These are phyloP conservation scores for Phytophthora pistaciae DNA, from an alignment of 352 stramenopile species.

Conservation along the genomic window DNA sequence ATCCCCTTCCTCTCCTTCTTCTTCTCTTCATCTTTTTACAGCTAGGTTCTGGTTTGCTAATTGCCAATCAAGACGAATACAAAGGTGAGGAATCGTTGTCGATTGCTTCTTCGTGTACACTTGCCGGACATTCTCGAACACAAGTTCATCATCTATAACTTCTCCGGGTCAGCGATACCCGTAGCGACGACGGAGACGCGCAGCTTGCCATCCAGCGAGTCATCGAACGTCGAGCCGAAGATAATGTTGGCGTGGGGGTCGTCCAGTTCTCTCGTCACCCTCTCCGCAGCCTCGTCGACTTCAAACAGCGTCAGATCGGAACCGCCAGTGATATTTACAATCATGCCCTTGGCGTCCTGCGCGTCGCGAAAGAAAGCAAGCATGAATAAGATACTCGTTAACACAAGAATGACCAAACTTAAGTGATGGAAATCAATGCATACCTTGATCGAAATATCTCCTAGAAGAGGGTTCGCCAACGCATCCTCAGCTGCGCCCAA, in stretches of 20 bases:
- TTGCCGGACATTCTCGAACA: constrained; percentile 1
- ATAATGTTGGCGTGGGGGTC: constrained; percentile 91
- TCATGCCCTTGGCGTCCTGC: constrained; percentile 92
- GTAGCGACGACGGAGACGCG: constrained; percentile 90
- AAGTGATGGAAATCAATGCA: background rate
- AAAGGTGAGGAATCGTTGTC: constrained; percentile 4
- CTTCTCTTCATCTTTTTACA: too few species aligned
- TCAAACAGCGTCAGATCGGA: constrained; percentile 95
- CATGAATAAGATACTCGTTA: constrained; percentile 4
- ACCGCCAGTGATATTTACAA: constrained; percentile 96
- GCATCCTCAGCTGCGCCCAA: constrained; percentile 87
- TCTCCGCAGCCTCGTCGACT: constrained; percentile 88
- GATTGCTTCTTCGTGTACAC: constrained; percentile 1
- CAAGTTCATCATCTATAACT: constrained; percentile 60
- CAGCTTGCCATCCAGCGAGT: constrained; percentile 82
- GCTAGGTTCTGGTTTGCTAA: background rate
- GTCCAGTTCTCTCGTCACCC: constrained; percentile 89
- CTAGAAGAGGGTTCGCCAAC: constrained; percentile 88
- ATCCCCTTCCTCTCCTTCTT: too few species aligned
- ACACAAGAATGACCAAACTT: background rate
- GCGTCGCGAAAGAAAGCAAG: background rate
- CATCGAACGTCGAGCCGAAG: constrained; percentile 88
- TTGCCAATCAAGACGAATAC: constrained; percentile 5
- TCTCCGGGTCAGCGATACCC: constrained; percentile 84
- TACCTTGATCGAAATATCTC: constrained; percentile 91